These are phyloP conservation scores for Fragaria ananassa DNA, from an alignment of 306 rosid genomes.

Conservation along the genomic window DNA sequence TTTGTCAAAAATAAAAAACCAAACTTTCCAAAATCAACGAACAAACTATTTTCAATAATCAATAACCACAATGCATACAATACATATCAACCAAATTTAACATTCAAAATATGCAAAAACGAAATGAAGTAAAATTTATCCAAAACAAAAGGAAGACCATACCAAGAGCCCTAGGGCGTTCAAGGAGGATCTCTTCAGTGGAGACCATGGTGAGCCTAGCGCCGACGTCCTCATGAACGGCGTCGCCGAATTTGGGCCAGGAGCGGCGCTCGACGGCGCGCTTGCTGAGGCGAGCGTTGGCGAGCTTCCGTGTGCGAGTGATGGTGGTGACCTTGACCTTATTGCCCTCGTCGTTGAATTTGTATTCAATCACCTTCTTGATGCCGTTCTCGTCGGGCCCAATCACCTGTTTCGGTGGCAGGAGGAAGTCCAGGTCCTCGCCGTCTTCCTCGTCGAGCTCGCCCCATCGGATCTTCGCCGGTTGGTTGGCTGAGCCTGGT, in stretches of 20 bases:
- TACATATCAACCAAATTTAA: not conserved
- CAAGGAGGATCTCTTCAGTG: slow-evolving; percentile 86
- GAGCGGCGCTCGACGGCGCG: slow-evolving; percentile 57
- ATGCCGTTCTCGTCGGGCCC: slow-evolving; percentile 86
- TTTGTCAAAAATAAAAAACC: not conserved
- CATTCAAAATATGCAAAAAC: not conserved
- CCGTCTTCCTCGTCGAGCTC: slow-evolving; percentile 84
- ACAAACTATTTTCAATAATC: not conserved
- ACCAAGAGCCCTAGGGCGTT: slow-evolving; percentile 92
- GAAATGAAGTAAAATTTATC: not conserved
- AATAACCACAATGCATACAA: not conserved
- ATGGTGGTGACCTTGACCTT: slow-evolving; percentile 75
- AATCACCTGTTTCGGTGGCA: slow-evolving; percentile 74
- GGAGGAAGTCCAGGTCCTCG: slow-evolving; percentile 71
- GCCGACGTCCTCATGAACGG: slow-evolving; percentile 80
- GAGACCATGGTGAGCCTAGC: slow-evolving; percentile 86
- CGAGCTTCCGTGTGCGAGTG: slow-evolving; percentile 65
- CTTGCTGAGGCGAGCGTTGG: slow-evolving; percentile 56
- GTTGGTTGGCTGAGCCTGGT: slow-evolving; percentile 25
- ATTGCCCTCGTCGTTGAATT: slow-evolving; percentile 73
- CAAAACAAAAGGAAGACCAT: not conserved
- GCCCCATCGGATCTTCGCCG: slow-evolving; percentile 49
- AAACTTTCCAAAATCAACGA: no score
- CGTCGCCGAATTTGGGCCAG: slow-evolving; percentile 93
- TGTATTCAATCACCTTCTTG: slow-evolving; percentile 70